These are phyloP conservation scores for Hippophae gyantsensis DNA, from an alignment of 306 rosid species.

Conservation along the genomic window DNA sequence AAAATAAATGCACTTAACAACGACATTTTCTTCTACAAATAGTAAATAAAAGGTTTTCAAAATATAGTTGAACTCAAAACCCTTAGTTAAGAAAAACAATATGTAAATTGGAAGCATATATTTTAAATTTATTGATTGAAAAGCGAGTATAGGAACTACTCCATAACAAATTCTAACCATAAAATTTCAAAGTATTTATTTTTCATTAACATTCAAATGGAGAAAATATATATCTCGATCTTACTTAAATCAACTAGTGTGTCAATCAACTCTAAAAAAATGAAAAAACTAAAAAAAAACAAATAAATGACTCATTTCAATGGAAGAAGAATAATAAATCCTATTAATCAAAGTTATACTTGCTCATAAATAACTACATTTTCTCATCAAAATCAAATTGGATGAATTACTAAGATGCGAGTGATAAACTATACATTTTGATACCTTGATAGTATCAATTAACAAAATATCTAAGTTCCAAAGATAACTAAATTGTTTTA, in stretches of 20 bases:
- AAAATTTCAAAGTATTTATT: background rate
- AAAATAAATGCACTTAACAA: background rate
- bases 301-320: too few species aligned
- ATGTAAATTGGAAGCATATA: background rate
- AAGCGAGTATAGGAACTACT: background rate
- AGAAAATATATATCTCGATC: too few species aligned
- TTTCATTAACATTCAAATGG: background rate
- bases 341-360: background rate
- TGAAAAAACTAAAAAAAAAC: too few species aligned
- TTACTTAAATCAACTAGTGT: too few species aligned
- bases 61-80: background rate
- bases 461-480: background rate
- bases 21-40: slow-evolving; percentile 3
- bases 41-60: background rate
- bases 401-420: background rate
- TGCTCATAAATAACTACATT: slow-evolving; percentile 14
- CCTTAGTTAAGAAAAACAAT: background rate
- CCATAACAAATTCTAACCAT: background rate
- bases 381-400: slow-evolving; percentile 12
- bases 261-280: too few species aligned
- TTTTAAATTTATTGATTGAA: background rate
- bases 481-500: background rate
- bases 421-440: background rate
- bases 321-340: background rate
- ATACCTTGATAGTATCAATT: background rate